Conservation (phyloP, 1,284 basidiomycete species). For the Waitea zeae region DNA sequence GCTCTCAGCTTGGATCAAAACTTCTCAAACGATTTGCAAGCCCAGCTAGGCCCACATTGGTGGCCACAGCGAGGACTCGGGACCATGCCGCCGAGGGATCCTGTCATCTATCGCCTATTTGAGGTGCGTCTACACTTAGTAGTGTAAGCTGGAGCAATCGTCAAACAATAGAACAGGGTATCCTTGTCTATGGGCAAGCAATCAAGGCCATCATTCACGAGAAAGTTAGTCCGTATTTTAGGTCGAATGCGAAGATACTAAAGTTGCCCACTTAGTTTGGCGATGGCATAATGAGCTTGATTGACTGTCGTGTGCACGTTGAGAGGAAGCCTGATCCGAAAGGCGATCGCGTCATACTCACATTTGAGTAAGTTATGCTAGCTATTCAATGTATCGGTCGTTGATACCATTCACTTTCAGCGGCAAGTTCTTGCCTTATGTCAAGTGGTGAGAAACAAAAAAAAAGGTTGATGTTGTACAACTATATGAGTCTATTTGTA, state of each 20-base stretch:
- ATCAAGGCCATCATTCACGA: constrained; percentile 82
- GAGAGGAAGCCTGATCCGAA: constrained; percentile 65
- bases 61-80: constrained; percentile 58
- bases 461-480: too few species aligned
- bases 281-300: constrained; percentile 86
- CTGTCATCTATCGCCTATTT: constrained; percentile 72
- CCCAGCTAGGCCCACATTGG: constrained; percentile 46
- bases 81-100: constrained; percentile 56
- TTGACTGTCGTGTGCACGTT: constrained; percentile 64
- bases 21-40: constrained; percentile 19
- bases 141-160: not conserved
- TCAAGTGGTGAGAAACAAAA: constrained; percentile 52
- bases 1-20: constrained; percentile 40
- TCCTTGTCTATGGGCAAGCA: constrained; percentile 68
- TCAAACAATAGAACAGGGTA: constrained; percentile 21
- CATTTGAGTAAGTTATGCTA: constrained; percentile 51
- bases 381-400: constrained; percentile 2
- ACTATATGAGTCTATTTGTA: too few species aligned
- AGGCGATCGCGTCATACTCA: constrained; percentile 70
- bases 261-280: constrained; percentile 41
- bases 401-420: constrained; percentile 15
- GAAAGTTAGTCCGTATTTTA: constrained; percentile 40
- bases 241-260: not conserved
- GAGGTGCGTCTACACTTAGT: constrained; percentile 31
- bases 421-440: constrained; percentile 61